Evolutionary conservation across 2,329 filamentous ascomycete species (phyloP).

Genomic region (Setomelanomma holmii): DNA sequence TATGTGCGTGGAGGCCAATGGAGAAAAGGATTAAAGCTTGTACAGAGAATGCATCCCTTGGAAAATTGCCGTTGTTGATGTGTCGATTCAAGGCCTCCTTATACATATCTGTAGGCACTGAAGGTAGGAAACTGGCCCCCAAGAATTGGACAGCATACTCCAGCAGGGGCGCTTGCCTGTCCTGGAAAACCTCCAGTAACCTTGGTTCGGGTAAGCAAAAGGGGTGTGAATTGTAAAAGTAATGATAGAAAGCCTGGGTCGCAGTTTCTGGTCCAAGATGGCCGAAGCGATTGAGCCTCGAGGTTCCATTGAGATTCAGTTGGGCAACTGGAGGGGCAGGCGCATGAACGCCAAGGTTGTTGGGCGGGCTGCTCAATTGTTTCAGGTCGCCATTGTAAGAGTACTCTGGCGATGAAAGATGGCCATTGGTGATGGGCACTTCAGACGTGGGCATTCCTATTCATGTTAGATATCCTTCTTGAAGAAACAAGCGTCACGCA

Average conservation of each 20-base stretch:
- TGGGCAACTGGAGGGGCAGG: conserved; percentile 32
- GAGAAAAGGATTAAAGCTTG: conserved; percentile 80
- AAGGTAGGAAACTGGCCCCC: conserved; percentile 61
- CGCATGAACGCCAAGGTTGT: conserved; percentile 25
- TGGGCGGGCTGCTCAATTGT: conserved; percentile 30
- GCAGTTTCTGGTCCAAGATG: conserved; percentile 38
- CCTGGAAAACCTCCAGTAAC: conserved; percentile 52
- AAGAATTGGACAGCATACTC: conserved; percentile 64
- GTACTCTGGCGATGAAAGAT: conserved; percentile 41
- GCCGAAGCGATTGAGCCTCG: conserved; percentile 38
- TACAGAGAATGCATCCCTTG: conserved; percentile 63
- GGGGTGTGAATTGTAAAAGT: conserved; percentile 63
- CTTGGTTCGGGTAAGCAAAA: conserved; percentile 59
- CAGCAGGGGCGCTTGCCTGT: conserved; percentile 50
- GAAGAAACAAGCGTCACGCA: conserved; percentile 14
- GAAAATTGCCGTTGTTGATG: conserved; percentile 39
- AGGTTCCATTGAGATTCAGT: conserved; percentile 42
- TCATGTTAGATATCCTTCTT: no score
- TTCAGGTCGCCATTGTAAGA: conserved; percentile 38
- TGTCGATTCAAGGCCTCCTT: conserved; percentile 46
- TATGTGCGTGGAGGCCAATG: conserved; percentile 78
- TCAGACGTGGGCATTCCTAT: conserved; percentile 16
- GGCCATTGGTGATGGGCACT: conserved; percentile 24
- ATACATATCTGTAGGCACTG: conserved; percentile 54
- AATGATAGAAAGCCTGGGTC: conserved; percentile 52